Base-by-base conservation (phyloP, 306 rosid genomes). In the Myrica gale region DNA sequence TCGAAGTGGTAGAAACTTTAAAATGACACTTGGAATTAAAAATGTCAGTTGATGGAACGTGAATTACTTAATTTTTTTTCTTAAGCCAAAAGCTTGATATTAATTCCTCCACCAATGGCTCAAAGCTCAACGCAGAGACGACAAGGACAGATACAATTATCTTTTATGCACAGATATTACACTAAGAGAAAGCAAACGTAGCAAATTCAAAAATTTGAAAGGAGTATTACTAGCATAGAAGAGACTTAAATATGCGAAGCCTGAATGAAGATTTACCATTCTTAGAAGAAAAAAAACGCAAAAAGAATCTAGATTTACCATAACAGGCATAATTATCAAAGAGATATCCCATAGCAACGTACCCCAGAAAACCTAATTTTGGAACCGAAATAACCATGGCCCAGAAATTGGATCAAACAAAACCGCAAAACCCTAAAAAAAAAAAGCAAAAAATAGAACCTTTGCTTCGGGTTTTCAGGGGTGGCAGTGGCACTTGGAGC, bases 381-480 rank as follows among this genome's bases (percentile, higher is more conserved):
- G 70, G 46, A 42, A 65, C 19, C 21, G 0, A 2, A 7, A 71
- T 47, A 16, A 2, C 15, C 26, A 44, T 73, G 5, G 26, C 68
- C 41, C 66, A 57, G 41, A 69, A 68, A 17, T 73, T 69, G 0
- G 74, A 75, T 21, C 7, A 16, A 58, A 48, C 37, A 66, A 45
- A 63, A 48, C 12, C 72, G 44, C 72, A 26, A 71, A 19, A 68
- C 20, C 16, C 54, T 2, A 20, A 62, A 37, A 56, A 5, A 56
- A 5, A 10, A 45, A 75, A 63, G 39, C 16, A 7, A 81, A 82
- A 82, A 76, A 54, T 7, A 32, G 0, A 37, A 91, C 96, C 90
- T 91, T 78, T 87, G 86, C 80, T 82, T 84, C 48, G 88, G 80
- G 1, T 72, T 37, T 73, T 76, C 81, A 26, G 88, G 68, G 70